Base-by-base conservation (phyloP, 352 stramenopile genomes). In the Aphanomyces cochlioides region DNA sequence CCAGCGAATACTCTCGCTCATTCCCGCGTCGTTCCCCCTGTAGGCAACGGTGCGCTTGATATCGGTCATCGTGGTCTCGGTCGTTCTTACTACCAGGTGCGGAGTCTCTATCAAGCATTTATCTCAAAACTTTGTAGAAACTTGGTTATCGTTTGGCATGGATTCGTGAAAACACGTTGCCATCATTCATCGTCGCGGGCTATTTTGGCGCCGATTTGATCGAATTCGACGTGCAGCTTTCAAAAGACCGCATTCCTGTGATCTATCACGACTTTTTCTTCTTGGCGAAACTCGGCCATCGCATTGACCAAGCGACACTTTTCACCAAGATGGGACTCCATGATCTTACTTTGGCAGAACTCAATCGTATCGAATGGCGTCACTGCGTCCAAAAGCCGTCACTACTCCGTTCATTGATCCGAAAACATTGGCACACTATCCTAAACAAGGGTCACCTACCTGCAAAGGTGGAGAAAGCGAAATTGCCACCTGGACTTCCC, bases 151-250 rank as follows among this genome's bases (percentile, higher is more conserved):
- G 63, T 37, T 21, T 47, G 36, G 40, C 84, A 6, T 56, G 88
- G 10, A 90, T 81, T 0, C 80, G 86, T 41, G 86, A 93, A 74
- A 93, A 93, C 53, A 91, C 84, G 6, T 66, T 93, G 4, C 76
- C 82, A 8, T 92, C 84, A 28, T 87, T 93, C 60, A 80, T 92
- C 64, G 68, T 93, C 13, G 86, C 84, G 7, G 82, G 83, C 38
- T 73, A 75, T 10, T 86, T 76, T 43, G 84, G 86, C 56, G 86
- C 86, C 10, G 83, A 93, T 65, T 90, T 90, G 72, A 83, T 93
- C 19, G 86, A 93, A 66, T 92, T 93, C 73, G 86, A 93, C 65
- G 86, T 93, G 1, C 86, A 93, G 69, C 73, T 93, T 39, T 92
- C 86, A 8, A 91, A 89, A 59, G 86, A 93, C 56, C 71, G 77